These are phyloP conservation scores for Psilocybe azurescens DNA, from an alignment of 768 basidiomycete species.

Conservation along the genomic window DNA sequence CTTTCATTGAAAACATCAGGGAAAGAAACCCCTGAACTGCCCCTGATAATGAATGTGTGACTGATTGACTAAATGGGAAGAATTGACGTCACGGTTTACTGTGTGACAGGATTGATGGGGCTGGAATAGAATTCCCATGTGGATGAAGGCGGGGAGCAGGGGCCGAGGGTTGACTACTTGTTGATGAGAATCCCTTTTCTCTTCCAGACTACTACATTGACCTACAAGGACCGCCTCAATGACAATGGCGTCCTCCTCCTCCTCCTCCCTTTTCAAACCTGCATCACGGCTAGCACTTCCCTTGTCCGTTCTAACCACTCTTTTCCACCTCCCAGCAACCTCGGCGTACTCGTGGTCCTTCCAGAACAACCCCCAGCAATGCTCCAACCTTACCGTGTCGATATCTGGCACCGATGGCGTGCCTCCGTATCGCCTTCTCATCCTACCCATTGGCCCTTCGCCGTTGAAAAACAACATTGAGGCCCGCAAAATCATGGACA, in stretches of 20 bases:
- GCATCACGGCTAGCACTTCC: constrained; percentile 1
- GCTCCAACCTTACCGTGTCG: constrained; percentile 63
- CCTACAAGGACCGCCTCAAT: constrained; percentile 11
- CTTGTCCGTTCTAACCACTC: constrained; percentile 13
- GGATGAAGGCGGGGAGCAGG: not conserved
- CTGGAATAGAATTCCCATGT: not conserved
- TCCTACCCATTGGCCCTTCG: constrained; percentile 70
- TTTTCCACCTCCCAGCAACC: constrained; percentile 23
- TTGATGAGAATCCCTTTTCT: not conserved
- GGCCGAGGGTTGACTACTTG: not conserved
- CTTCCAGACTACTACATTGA: constrained; percentile 6
- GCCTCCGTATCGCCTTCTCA: constrained; percentile 70
- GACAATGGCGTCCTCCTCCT: constrained; percentile 3
- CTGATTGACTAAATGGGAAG: not conserved
- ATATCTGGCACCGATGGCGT: constrained; percentile 59
- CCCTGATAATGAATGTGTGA: not conserved
- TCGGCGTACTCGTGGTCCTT: constrained; percentile 55
- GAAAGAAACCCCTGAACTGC: not conserved
- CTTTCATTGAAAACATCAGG: too few relatives aligned
- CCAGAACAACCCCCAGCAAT: constrained; percentile 61
- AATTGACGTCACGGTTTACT: not conserved
- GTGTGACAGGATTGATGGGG: not conserved
- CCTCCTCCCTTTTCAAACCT: constrained; percentile 1
- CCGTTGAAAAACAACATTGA: constrained; percentile 68
- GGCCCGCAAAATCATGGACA: constrained; percentile 61